Base-by-base conservation (phyloP, 306 rosid genomes). In the Corylus avellana region DNA sequence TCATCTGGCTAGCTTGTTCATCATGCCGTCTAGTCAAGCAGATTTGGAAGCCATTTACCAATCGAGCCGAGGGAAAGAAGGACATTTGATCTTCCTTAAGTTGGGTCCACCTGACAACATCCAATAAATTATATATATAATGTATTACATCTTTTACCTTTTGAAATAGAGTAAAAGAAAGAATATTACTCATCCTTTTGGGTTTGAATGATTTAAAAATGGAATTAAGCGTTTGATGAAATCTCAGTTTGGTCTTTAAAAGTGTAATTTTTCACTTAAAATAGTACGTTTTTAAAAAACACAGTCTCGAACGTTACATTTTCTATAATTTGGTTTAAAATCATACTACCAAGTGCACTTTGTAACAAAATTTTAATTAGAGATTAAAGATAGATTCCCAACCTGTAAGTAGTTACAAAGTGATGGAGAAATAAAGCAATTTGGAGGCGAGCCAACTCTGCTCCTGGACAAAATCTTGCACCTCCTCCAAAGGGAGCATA, bases 401-500 rank as follows among this genome's bases (percentile, higher is more conserved):
- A 92, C 98, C 87, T 84, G 29, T 89, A 91, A 7, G 85, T 80
- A 27, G 95, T 94, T 8, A 90, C 86, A 77, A 94, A 92, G 87
- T 77, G 88, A 84, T 85, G 95, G 64, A 94, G 97, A 79, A 94
- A 94, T 32, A 94, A 59, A 67, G 98, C 93, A 74, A 94, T 94
- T 72, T 94, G 98, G 69, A 94, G 97, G 46, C 95, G 98, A 76
- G 95, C 93, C 55, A 94, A 56, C 75, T 94, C 97, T 55, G 98
- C 97, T 77, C 98, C 98, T 0, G 98, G 97, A 85, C 98, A 94
- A 75, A 94, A 91, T 77, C 98, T 89, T 50, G 90, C 93, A 47
- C 98, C 98, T 87, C 97, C 97, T 72, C 98, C 98, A 72, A 94
- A 94, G 47, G 98, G 98, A 55, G 95, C 87, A 83, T 79, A 92